Evolutionary conservation across 2,329 filamentous ascomycete species (phyloP).

Genomic region (Fusarium sororula): DNA sequence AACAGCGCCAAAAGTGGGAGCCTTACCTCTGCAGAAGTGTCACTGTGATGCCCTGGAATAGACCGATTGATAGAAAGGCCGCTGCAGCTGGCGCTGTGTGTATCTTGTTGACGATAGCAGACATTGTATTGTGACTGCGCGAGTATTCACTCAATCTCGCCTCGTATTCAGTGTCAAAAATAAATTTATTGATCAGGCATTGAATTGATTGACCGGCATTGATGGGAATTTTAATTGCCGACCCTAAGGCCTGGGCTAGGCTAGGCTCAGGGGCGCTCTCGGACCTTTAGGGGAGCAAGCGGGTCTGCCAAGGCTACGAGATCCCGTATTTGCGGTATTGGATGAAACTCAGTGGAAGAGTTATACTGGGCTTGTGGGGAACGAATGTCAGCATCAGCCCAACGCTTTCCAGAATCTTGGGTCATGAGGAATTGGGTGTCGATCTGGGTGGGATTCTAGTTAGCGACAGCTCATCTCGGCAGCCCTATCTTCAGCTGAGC

Average conservation of each 20-base stretch:
- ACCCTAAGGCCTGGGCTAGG: background rate
- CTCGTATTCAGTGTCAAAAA: background rate
- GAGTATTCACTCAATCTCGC: background rate
- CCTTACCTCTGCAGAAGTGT: background rate
- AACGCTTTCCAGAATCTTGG: background rate
- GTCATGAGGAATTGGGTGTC: background rate
- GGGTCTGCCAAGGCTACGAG: background rate
- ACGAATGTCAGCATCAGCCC: background rate
- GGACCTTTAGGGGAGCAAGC: background rate
- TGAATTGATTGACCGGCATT: background rate
- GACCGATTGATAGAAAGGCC: background rate
- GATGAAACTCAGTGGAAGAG: background rate
- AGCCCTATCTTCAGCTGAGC: background rate
- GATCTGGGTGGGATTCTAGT: background rate
- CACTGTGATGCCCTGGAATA: background rate
- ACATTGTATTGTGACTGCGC: background rate
- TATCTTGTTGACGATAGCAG: background rate
- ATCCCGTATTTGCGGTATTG: background rate
- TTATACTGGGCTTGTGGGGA: background rate
- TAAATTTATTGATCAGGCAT: background rate
- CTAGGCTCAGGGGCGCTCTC: background rate
- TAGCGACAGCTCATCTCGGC: background rate
- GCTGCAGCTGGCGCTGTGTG: background rate
- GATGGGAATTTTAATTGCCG: background rate
- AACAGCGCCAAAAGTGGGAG: background rate